Evolutionary conservation across 2,329 filamentous ascomycete genomes (phyloP).

Genomic region (Aspergillus terreus): DNA sequence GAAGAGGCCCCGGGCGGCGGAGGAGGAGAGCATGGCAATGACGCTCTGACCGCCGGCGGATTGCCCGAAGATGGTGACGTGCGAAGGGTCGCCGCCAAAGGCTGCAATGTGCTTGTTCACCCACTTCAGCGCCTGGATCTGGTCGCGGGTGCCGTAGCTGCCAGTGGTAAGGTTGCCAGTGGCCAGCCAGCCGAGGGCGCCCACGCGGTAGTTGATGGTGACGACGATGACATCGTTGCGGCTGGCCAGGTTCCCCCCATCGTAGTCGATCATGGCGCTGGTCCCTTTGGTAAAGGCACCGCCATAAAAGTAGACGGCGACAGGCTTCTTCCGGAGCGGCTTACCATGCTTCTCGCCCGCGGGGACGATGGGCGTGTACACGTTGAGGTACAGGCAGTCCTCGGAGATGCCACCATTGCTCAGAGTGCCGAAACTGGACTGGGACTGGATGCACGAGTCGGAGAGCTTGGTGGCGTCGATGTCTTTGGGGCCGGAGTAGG

Average conservation of each 20-base stretch:
- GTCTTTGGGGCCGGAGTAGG: slow-evolving; percentile 20
- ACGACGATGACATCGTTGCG: slow-evolving; percentile 35
- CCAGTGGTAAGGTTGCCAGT: slow-evolving; percentile 32
- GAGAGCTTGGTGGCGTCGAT: slow-evolving; percentile 27
- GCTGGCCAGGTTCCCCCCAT: slow-evolving; percentile 34
- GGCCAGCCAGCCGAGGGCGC: slow-evolving; percentile 29
- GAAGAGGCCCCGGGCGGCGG: slow-evolving; percentile 23
- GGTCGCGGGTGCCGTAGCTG: slow-evolving; percentile 31
- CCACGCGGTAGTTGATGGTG: slow-evolving; percentile 33
- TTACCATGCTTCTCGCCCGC: slow-evolving; percentile 3
- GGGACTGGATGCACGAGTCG: slow-evolving; percentile 20
- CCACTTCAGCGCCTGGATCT: slow-evolving; percentile 29
- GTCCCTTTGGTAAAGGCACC: slow-evolving; percentile 28
- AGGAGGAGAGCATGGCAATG: slow-evolving; percentile 23
- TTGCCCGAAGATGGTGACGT: slow-evolving; percentile 35
- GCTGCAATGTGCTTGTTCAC: slow-evolving; percentile 22
- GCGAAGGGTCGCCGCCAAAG: slow-evolving; percentile 27
- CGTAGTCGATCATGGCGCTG: slow-evolving; percentile 25
- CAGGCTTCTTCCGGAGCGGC: slow-evolving; percentile 13
- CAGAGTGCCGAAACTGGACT: slow-evolving; percentile 11
- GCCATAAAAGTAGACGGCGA: slow-evolving; percentile 33
- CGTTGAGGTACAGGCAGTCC: slow-evolving; percentile 34
- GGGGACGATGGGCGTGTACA: slow-evolving; percentile 32
- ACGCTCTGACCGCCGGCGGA: slow-evolving; percentile 52
- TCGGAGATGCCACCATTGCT: slow-evolving; percentile 22